A percentile compares a stretch with the other conserved stretches of the same genome.
phyloP scores from a whole-genome alignment of 2,329 filamentous ascomycete species.

The Botrytis pseudocinerea region DNA sequence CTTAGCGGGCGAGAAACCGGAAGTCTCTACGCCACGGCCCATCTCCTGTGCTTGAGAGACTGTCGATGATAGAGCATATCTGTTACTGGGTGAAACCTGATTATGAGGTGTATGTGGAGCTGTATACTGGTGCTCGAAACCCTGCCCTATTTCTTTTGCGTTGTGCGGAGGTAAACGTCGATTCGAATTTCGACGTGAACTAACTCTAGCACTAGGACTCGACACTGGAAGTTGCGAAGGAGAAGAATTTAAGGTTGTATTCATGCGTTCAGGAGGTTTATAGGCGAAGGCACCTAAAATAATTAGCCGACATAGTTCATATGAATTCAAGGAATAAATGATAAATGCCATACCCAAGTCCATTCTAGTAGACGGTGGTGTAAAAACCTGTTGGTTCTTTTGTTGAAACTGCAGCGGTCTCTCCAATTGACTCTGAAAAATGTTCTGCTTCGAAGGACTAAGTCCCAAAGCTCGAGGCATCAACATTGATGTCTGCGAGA shows the following conservation, averaged over 20 bases:
- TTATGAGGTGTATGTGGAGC: slow-evolving; percentile 18
- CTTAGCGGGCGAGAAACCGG: not conserved
- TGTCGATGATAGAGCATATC: slow-evolving; percentile 4
- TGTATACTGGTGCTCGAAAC: not conserved
- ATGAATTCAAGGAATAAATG: not conserved
- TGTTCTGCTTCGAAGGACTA: slow-evolving; percentile 20
- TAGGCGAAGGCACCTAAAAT: slow-evolving; percentile 30
- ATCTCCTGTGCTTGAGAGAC: not conserved
- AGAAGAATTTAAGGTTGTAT: slow-evolving; percentile 28
- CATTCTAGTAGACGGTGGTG: slow-evolving; percentile 34
- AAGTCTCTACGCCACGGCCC: not conserved
- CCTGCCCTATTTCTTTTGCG: not conserved
- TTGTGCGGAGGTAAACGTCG: slow-evolving; percentile 12
- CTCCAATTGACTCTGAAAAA: slow-evolving; percentile 27
- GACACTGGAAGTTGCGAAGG: slow-evolving; percentile 31
- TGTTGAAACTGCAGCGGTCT: slow-evolving; percentile 33
- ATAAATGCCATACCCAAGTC: slow-evolving; percentile 29
- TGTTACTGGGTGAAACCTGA: slow-evolving; percentile 8
- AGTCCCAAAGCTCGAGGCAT: slow-evolving; percentile 21
- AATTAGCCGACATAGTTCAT: slow-evolving; percentile 27
- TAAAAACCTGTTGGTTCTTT: slow-evolving; percentile 34
- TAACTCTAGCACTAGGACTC: slow-evolving; percentile 37
- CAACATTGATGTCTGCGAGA: slow-evolving; percentile 28
- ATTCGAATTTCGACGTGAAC: slow-evolving; percentile 31
- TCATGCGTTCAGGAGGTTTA: slow-evolving; percentile 26